Evolutionary conservation across 805 yeast species (phyloP), one percentile per base, ranked within the genome.

Genomic region (Zygosaccharomyces bailii): DNA sequence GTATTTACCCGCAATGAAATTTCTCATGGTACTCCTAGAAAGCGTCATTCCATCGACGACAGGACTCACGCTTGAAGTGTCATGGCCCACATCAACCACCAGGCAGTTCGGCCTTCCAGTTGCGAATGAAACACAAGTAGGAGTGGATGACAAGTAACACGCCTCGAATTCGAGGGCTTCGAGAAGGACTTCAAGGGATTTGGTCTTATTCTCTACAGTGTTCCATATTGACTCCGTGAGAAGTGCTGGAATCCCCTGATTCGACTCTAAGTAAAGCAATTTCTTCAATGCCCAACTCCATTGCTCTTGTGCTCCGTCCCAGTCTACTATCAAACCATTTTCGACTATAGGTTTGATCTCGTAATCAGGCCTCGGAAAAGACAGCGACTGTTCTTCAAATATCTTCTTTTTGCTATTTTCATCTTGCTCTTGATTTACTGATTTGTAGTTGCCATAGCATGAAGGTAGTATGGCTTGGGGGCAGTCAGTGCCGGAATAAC

Each of bases 161-260:
- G 95, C 97, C 30, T 93, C 90, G 53, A 82, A 84, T 29, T 78
- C 72, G 59, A 82, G 74, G 10, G 72, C 67, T 59, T 88, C 96
- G 47, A 85, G 73, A 33, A 84, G 73, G 1, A 78, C 71, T 63
- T 89, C 95, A 58, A 90, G 70, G 5, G 89, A 75, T 54, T 78
- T 80, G 44, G 71, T 73, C 53, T 91, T 80, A 61, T 86, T 84
- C 34, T 68, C 74, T 17, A 72, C 75, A 3, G 84, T 70, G 48
- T 86, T 82, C 96, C 96, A 86, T 9, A 86, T 82, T 2, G 95
- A 90, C 68, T 90, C 96, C 0, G 96, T 89, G 34, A 88, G 63
- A 43, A 90, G 66, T 23, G 87, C 70, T 5, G 97, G 96, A 16
- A 57, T 60, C 5, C 66, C 66, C 10, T 50, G 49, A 31, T 53